Evolutionary conservation across 352 stramenopile genomes (phyloP), one percentile per base, ranked within the genome.

Genomic region (Globisporangium rhizosaccharum): DNA sequence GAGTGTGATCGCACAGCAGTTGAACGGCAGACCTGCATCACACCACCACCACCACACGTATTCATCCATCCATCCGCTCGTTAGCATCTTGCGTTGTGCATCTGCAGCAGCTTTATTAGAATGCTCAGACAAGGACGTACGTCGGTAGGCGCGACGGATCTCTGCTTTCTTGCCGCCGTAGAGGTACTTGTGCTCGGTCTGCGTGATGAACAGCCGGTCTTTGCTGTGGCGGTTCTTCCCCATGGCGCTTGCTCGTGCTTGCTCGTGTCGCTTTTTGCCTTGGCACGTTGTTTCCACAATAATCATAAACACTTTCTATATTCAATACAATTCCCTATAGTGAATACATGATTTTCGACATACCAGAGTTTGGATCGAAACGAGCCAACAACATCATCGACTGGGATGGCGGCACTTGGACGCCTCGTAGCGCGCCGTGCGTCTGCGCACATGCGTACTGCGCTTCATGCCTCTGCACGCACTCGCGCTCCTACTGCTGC

Each of bases 1-100:
- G 49, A 99, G 80, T 3, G 89, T 98, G 64, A 99, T 92, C 25
- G 97, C 94, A 69, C 97, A 99, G 79, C 96, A 99, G 65, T 99
- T 93, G 74, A 99, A 99, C 39, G 96, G 95, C 30, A 99, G 74
- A 14, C 88, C 87, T 89, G 65, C 47, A 57, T 0, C 5, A 14
- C n/a, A 18, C 23, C 23, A 23, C 23, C 23, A 23, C 23, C 23
- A 23, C 23, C 10, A 20, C 20, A 20, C 5, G 14, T 37, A 55
- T 14, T 33, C 2, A 12, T n/a, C n/a, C 39, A 50, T 17, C 8
- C 26, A 51, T n/a, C 48, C 12, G 47, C 18, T 10, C 33, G 33
- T 39, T 8, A 39, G 33, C 30, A 5, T 36, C 30, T 5, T 36
- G 30, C 10, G 33, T 12, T 12, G 33, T 12, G 33, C 33, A 52